Conservation (phyloP, 148 eudicot genomes). For the Bassia scoparia region DNA sequence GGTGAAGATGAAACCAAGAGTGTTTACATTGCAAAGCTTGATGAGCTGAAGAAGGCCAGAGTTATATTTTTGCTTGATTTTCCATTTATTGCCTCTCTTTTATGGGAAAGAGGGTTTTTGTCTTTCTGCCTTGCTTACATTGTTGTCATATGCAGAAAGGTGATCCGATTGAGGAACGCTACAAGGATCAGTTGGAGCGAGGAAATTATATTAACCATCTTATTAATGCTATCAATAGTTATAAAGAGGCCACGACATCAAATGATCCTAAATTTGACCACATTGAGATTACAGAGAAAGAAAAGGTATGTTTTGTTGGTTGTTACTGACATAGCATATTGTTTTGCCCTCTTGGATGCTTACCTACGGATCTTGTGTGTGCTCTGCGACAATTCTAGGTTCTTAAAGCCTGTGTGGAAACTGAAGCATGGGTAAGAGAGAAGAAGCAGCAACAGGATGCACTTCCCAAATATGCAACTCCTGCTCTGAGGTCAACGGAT, state of each 20-base stretch:
- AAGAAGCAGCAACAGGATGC: constrained; percentile 75
- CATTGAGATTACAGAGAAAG: constrained; percentile 73
- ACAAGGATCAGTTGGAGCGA: constrained; percentile 64
- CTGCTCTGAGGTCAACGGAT: constrained; percentile 69
- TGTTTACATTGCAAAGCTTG: constrained; percentile 84
- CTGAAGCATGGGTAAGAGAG: constrained; percentile 86
- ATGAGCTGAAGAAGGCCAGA: constrained; percentile 82
- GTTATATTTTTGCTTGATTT: not conserved
- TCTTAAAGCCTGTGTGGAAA: constrained; percentile 59
- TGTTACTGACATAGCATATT: not conserved
- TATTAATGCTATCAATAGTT: constrained; percentile 48
- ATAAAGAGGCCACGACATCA: constrained; percentile 67
- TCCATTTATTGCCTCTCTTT: not conserved
- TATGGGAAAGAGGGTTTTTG: not conserved
- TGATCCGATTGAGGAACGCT: constrained; percentile 83
- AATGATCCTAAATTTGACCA: constrained; percentile 81
- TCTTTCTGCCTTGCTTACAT: not conserved
- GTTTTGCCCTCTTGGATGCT: not conserved
- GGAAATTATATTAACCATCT: constrained; percentile 62
- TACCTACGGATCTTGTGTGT: not conserved
- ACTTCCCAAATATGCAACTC: constrained; percentile 66
- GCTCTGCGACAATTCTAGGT: constrained; percentile 34
- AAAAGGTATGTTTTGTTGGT: constrained; percentile 48
- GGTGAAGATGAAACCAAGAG: constrained; percentile 97
- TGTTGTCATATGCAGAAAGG: constrained; percentile 50